A percentile compares a stretch with the other conserved stretches of the same genome.
Evolutionary conservation across 1,284 basidiomycete genomes (phyloP).

Genomic region (Cryptococcus sp.): DNA sequence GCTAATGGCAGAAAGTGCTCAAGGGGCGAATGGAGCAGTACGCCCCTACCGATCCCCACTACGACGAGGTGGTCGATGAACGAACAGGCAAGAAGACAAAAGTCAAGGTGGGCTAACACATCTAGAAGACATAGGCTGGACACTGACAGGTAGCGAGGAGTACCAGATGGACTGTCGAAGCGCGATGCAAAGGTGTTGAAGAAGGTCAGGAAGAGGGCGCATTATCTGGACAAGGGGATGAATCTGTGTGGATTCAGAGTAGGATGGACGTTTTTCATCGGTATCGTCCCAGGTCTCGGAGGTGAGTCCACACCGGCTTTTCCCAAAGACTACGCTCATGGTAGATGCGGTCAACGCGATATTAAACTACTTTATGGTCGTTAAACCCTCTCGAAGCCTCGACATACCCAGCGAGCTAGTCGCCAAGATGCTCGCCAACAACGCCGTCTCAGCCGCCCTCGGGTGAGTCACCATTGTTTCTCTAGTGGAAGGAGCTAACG

Average conservation of each 20-base stretch:
- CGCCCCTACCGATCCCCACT: constrained; percentile 68
- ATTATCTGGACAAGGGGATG: constrained; percentile 89
- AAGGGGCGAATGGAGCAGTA: constrained; percentile 53
- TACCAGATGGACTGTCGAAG: constrained; percentile 70
- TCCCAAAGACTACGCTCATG: too few relatives aligned
- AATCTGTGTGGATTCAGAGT: constrained; percentile 74
- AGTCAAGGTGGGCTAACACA: constrained; percentile 56
- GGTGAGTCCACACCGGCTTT: too few relatives aligned
- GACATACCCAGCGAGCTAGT: constrained; percentile 64
- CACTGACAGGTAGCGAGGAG: constrained; percentile 55
- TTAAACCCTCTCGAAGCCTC: constrained; percentile 63
- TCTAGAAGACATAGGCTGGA: too few relatives aligned
- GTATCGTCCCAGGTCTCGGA: constrained; percentile 47
- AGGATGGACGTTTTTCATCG: constrained; percentile 76
- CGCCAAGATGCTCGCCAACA: constrained; percentile 71
- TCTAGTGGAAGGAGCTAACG: neutral
- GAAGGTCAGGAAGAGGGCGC: constrained; percentile 70
- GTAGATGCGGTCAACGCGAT: constrained; percentile 38
- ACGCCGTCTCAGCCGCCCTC: constrained; percentile 62
- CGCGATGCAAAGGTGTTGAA: constrained; percentile 71
- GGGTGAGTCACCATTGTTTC: constrained; percentile 47
- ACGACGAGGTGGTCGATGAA: constrained; percentile 65
- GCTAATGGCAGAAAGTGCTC: constrained; percentile 51
- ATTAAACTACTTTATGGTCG: constrained; percentile 67
- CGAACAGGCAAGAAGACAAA: constrained; percentile 60